Base-by-base conservation (phyloP, 2,329 filamentous ascomycete genomes). In the Diaporthe capsici region DNA sequence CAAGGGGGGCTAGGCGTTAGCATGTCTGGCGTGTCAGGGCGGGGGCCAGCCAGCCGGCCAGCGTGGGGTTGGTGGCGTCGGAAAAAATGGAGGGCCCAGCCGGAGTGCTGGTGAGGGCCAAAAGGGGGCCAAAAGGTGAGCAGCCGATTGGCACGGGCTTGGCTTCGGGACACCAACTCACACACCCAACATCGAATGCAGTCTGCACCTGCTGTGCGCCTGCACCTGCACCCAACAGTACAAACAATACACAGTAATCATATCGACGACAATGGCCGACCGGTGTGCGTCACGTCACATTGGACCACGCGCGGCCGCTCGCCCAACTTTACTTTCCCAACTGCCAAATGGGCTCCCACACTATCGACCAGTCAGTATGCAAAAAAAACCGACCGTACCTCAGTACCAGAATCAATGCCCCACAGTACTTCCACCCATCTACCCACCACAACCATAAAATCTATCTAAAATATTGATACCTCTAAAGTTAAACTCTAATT, bases 101-200 rank as follows among this genome's bases (percentile, higher is more conserved):
- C 34, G 5, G 28, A 37, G 28, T 34, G 63, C 22, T 25, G 22
- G 3, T 22, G n/a, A 63, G n/a, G 8, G 9, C 25, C 42, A 12
- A 68, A 51, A 39, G 47, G 47, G 39, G 9, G 5, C 25, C 28
- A 12, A 68, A 51, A 39, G 65, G 65, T 53, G 65, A 53, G 65
- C 47, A 68, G 22, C 65, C 65, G 65, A 68, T 68, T 68, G 47
- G 65, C 63, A 67, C 61, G 28, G 61, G 42, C 61, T 49, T 49
- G 44, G 28, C 42, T 4, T 49, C 44, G 31, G 63, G 44, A 37
- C 10, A 39, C 51, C 12, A 4, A 28, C 51, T 22, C 10, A 5
- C 17, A 49, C 42, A 9, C 25, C 9, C 22, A 28, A 22, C 37
- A 63, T 20, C 37, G n/a, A 20, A 63, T 49, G 31, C 9, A 25